phyloP scores from a whole-genome alignment of 140 eudicot species.

The Erigeron philadelphicus region DNA sequence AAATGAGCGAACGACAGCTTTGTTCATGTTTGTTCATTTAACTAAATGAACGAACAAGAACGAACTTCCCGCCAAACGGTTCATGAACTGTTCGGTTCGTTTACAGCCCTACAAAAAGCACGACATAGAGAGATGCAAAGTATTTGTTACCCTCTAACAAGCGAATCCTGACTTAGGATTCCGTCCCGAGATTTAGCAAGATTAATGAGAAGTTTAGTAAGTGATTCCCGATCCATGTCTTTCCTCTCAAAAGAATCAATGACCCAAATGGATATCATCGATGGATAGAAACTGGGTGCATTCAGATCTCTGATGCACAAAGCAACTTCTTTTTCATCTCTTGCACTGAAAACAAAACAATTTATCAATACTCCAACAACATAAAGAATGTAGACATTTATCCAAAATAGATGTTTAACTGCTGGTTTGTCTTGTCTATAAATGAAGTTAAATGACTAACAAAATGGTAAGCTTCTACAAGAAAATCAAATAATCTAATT shows the following conservation, averaged over 20 bases:
- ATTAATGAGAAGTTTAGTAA: slow-evolving; percentile 63
- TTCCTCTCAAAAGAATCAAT: slow-evolving; percentile 94
- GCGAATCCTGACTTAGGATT: slow-evolving; percentile 52
- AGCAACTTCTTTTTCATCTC: slow-evolving; percentile 85
- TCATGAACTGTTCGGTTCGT: no score
- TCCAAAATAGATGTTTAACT: not conserved
- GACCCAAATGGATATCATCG: slow-evolving; percentile 83
- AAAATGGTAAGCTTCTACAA: not conserved
- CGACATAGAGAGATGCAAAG: not conserved
- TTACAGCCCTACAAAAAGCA: no score
- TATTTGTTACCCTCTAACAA: slow-evolving; percentile 65
- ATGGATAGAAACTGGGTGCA: slow-evolving; percentile 68
- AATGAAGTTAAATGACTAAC: no score
- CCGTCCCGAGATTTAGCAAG: slow-evolving; percentile 57
- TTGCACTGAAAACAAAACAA: slow-evolving; percentile 48
- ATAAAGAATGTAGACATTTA: not conserved
- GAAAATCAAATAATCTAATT: not conserved
- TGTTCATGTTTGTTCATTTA: no score
- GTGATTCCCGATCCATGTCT: slow-evolving; percentile 61
- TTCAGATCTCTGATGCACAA: slow-evolving; percentile 78
- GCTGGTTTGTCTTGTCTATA: not conserved
- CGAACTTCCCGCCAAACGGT: no score
- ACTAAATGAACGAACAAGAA: no score
- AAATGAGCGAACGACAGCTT: no score
- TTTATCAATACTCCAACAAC: not conserved